Percentiles rank a stretch among this genome's conserved stretches.
phyloP scores from a whole-genome alignment of 2,329 filamentous ascomycete species.

The Colletotrichum viniferum region DNA sequence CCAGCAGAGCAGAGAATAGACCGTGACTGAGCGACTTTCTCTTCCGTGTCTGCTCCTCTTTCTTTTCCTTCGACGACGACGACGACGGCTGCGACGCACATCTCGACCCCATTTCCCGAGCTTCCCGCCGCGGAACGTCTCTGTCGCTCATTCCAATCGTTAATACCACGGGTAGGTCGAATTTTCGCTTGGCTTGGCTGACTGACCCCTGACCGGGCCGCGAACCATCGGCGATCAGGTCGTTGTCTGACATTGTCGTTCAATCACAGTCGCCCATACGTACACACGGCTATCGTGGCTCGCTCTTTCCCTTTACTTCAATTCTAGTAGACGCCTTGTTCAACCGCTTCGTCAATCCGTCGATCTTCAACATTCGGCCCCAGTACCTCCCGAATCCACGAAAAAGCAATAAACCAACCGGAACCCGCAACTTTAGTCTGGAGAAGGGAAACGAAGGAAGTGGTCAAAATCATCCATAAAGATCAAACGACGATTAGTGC shows the following conservation, averaged over 20 bases:
- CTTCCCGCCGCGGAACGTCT: constrained; percentile 8
- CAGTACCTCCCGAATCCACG: background rate
- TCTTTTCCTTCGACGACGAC: background rate
- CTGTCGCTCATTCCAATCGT: constrained; percentile 12
- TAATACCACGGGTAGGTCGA: background rate
- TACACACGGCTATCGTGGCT: background rate
- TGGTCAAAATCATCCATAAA: background rate
- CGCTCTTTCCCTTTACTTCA: background rate
- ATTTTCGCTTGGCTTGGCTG: background rate
- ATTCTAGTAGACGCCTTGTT: background rate
- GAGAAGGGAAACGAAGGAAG: background rate
- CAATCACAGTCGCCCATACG: background rate
- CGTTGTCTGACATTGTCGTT: background rate
- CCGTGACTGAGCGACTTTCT: constrained; percentile 4
- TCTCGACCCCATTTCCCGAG: background rate
- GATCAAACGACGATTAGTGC: background rate
- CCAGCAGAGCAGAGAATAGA: background rate
- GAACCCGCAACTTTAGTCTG: background rate
- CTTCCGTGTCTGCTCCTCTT: background rate
- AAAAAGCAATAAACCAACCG: background rate
- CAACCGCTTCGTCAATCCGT: background rate
- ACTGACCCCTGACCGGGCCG: background rate
- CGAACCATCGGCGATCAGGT: background rate
- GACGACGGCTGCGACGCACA: background rate
- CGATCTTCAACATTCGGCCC: background rate